Conservation (phyloP, 2,329 filamentous ascomycete species). For the Hymenotorrendiella dingleyae region DNA sequence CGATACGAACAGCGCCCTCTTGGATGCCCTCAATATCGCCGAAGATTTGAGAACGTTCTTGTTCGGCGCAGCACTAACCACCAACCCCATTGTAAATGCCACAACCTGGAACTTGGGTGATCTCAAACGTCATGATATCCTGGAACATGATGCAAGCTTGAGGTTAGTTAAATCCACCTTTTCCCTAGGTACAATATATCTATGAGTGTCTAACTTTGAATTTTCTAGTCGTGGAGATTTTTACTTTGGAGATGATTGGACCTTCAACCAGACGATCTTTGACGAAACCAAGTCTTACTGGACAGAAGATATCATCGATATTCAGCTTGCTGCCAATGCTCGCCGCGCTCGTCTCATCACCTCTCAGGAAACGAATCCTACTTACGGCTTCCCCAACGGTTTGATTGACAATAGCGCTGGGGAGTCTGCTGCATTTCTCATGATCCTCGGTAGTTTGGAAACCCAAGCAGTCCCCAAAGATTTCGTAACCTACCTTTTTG, state of each 20-base stretch:
- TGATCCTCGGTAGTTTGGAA: too few species aligned
- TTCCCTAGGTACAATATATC: background rate
- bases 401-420: too few species aligned
- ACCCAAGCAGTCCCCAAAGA: too few species aligned
- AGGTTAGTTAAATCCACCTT: conserved; percentile 2
- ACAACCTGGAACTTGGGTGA: conserved; percentile 5
- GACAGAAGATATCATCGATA: conserved; percentile 2
- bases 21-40: background rate
- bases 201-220: background rate
- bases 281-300: conserved; percentile 6
- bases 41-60: background rate
- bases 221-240: conserved; percentile 4
- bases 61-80: background rate
- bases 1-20: conserved; percentile 2
- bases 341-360: background rate
- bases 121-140: conserved; percentile 2
- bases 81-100: background rate
- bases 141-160: conserved; percentile 8
- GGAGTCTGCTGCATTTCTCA: too few species aligned
- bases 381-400: too few species aligned
- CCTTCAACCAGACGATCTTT: conserved; percentile 4
- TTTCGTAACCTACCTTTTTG: too few species aligned
- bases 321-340: background rate
- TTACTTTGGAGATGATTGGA: background rate
- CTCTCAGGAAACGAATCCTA: conserved; percentile 2